These are phyloP conservation scores for Spergularia bocconei DNA, from an alignment of 148 eudicot genomes.

Conservation along the genomic window DNA sequence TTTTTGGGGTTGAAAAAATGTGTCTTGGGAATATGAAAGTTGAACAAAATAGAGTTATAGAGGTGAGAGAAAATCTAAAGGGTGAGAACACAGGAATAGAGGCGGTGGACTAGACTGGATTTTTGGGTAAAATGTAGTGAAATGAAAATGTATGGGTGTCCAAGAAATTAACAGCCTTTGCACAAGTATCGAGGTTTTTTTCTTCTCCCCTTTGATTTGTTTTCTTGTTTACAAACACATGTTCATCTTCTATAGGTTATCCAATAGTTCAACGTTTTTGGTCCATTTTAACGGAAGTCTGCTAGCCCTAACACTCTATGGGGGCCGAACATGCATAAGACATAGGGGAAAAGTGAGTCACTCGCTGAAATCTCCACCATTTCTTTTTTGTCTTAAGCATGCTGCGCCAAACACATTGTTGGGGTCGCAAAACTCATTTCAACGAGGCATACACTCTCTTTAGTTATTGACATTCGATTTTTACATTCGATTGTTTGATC, in stretches of 20 bases:
- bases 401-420: too few species aligned
- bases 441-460: too few species aligned
- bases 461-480: too few species aligned
- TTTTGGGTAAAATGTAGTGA: conserved; percentile 4
- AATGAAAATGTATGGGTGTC: background rate
- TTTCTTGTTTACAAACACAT: background rate
- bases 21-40: conserved; percentile 23
- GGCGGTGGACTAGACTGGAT: conserved; percentile 22
- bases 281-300: too few species aligned
- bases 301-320: too few species aligned
- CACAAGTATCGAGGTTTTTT: conserved; percentile 17
- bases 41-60: conserved; percentile 16
- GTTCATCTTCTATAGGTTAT: background rate
- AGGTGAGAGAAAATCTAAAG: background rate
- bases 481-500: too few species aligned
- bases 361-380: too few species aligned
- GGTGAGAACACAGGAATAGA: conserved; percentile 25
- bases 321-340: too few species aligned
- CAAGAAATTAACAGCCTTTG: conserved; percentile 11
- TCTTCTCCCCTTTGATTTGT: background rate
- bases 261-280: background rate
- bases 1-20: conserved; percentile 8
- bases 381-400: too few species aligned
- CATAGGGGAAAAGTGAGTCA: too few species aligned
- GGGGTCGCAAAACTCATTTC: too few species aligned